Conservation (phyloP, 1,139 yeast genomes). For the Pichia sp. region DNA sequence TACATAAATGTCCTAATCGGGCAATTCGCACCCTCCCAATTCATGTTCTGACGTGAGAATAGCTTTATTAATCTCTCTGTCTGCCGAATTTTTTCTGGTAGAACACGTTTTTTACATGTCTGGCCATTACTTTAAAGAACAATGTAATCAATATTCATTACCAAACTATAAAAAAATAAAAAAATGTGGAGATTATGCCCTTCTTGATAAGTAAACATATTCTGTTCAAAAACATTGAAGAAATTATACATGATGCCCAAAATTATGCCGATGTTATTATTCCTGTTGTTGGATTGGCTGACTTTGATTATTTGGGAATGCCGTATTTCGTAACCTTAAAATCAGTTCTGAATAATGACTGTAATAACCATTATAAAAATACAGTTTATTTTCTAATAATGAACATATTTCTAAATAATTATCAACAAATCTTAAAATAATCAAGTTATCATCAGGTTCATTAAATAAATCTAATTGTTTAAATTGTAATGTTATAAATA, state of each 20-base stretch:
- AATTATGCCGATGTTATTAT: background rate
- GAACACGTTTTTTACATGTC: background rate
- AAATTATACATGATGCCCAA: background rate
- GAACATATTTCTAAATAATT: background rate
- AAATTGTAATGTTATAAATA: conserved; percentile 11
- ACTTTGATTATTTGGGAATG: background rate
- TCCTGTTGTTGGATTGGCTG: background rate
- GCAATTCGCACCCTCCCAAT: background rate
- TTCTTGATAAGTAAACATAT: background rate
- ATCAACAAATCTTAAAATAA: conserved; percentile 1
- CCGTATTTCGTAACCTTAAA: conserved; percentile 4
- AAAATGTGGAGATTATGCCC: too few relatives aligned
- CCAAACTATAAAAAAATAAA: too few relatives aligned
- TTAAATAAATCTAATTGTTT: conserved; percentile 6
- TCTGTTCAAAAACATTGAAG: background rate
- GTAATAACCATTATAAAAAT: conserved; percentile 8
- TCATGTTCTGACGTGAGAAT: background rate
- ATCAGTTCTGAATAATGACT: conserved; percentile 7
- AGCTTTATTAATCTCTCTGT: too few relatives aligned
- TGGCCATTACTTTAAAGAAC: too few relatives aligned
- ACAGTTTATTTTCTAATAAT: background rate
- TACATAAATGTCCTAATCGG: background rate
- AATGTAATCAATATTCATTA: background rate
- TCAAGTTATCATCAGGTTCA: conserved; percentile 1
- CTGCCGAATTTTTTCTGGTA: background rate